Evolutionary conservation across 1,284 basidiomycete species (phyloP), one percentile per base, ranked within the genome.

Genomic region (Marasmius fiardii): DNA sequence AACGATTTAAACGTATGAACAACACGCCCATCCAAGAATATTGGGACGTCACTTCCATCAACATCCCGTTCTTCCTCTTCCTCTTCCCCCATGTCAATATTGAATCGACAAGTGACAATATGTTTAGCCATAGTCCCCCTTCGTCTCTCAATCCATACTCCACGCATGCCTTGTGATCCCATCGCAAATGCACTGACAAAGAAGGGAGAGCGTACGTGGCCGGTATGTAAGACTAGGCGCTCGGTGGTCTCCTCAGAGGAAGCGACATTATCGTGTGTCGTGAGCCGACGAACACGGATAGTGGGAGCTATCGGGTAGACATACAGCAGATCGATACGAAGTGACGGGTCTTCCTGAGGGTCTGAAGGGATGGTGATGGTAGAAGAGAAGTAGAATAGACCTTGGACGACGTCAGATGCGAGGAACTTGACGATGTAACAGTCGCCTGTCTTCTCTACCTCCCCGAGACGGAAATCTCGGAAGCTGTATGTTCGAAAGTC

Each of bases 371-470:
- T 54, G 12, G 61, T 56, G 24, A 75, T 60, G 20, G 65, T 62
- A 20, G 80, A 69, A 16, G 64, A 55, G 59, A 75, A 83, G 56
- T 77, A 75, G 61, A 76, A 82, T 21, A 83, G 70, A 0, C 83
- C 82, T 61, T 75, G 74, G 18, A 80, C 70, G 39, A 78, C 68
- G 58, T 84, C 81, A 60, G 77, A 78, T n/a, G 75, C 75, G 51
- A 83, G 71, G 57, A 81, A 68, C 16, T 69, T 71, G 37, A 77
- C 58, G 4, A 63, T 65, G 44, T 48, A 66, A 63, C 28, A 39
- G 61, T 4, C 54, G 43, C 24, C 10, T 24, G 21, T 33, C 21
- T 43, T 44, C 31, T 60, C 60, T 6, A 65, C 59, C 11, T 67
- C 63, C 6, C 80, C 74, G 54, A 81, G 71, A 3, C 75, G 74